Base-by-base conservation (phyloP, 2,329 filamentous ascomycete species). In the Penicillium sp. region DNA sequence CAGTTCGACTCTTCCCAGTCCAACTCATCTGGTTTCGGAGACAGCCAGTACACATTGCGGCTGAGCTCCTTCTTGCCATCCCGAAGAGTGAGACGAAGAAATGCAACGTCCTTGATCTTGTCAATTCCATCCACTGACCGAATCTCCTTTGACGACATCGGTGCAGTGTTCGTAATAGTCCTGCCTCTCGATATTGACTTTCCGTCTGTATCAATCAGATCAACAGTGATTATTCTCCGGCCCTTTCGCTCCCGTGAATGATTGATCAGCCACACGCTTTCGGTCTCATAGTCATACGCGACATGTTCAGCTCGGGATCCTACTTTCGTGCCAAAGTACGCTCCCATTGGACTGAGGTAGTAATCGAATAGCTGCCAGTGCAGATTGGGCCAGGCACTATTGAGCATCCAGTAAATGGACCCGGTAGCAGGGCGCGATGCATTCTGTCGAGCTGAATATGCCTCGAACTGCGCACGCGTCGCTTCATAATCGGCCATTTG, bases 351-450 rank as follows among this genome's bases (percentile, higher is more conserved):
- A 14, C 71, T 72, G 27, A 80, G 57, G 45, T 81, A 81, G 54
- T 77, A 77, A 48, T 82, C 79, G 52, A 80, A 80, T 4, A 80
- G 59, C 36, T 77, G 76, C 79, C 79, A 83, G 51, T 82, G 79
- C 17, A 82, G 60, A 37, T 70, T 74, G 0, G 79, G 79, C 77
- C 78, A 82, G 0, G 78, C 79, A 30, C 73, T 73, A 47, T 80
- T 80, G 36, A 82, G 56, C 78, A 82, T 82, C 79, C 79, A 82
- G 61, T 82, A 82, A 11, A 82, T 73, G 0, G 76, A 32, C 0
- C 79, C 79, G 0, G 77, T 81, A 0, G 77, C 76, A 0, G 76
- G 73, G 2, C 72, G 62, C 1, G 61, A 55, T 1, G 65, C 66
- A 42, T 55, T 73, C 69, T 76, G 79, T 0, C 67, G 62, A 2